Evolutionary conservation across 179 eudicot species (phyloP).

Genomic region (Pouteria campechiana): DNA sequence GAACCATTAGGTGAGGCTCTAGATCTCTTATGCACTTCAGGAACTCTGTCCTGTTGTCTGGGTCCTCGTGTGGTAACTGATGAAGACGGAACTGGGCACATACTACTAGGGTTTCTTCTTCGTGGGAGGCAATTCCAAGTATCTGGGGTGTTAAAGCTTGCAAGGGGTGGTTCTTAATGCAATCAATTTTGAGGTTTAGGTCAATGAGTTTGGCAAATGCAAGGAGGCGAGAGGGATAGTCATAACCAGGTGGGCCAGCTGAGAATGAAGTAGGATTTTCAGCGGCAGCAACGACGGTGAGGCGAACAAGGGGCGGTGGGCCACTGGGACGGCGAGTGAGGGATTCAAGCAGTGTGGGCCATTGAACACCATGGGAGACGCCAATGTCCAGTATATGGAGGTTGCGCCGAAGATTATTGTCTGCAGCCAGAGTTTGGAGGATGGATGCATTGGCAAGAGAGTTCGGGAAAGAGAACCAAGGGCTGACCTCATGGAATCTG

Average conservation of each 20-base stretch:
- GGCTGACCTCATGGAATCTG: constrained; percentile 36
- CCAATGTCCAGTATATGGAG: constrained; percentile 48
- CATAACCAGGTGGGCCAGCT: constrained; percentile 20
- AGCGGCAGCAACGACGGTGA: constrained; percentile 21
- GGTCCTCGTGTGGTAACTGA: constrained; percentile 20
- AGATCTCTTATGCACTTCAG: constrained; percentile 13
- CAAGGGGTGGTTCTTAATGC: constrained; percentile 17
- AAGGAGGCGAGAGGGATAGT: constrained; percentile 20
- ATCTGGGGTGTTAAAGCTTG: constrained; percentile 22
- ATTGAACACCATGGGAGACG: constrained; percentile 45
- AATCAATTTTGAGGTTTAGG: constrained; percentile 32
- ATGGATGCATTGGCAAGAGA: constrained; percentile 37
- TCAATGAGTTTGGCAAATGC: constrained; percentile 23
- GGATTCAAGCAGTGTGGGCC: constrained; percentile 42
- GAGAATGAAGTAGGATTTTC: constrained; percentile 21
- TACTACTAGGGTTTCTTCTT: constrained; percentile 29
- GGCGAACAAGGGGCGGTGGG: constrained; percentile 41
- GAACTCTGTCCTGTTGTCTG: constrained; percentile 29
- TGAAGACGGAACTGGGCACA: constrained; percentile 43
- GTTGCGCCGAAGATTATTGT: constrained; percentile 7
- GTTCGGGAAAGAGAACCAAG: constrained; percentile 42
- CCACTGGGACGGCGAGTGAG: constrained; percentile 32
- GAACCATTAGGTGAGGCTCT: constrained; percentile 29
- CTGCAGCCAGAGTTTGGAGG: constrained; percentile 25
- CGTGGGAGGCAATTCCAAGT: constrained; percentile 19